Base-by-base conservation (phyloP, 169 alveolate species). In the Ichthyophthirius multifiliis region DNA sequence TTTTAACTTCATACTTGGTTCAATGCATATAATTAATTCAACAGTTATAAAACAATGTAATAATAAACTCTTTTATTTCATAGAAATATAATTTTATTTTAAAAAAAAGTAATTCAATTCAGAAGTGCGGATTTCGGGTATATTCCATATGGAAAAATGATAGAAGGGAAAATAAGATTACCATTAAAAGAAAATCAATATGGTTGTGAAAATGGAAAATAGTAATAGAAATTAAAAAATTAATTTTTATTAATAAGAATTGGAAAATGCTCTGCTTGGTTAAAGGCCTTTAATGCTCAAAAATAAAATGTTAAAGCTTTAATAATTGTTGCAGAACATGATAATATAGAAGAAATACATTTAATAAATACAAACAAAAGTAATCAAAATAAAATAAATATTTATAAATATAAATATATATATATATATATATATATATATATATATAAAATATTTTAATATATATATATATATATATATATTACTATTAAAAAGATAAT, bases 101-200 rank as follows among this genome's bases (percentile, higher is more conserved):
- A 20, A 1, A 18, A 1, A 55, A 20, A 27, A 55, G 71, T 55
- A 1, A 55, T 55, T 27, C 71, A 55, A 27, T 55, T 55, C 18
- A 55, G 71, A 55, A 27, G 43, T 27, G 71, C 71, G 9, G 71
- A 55, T 55, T 55, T 55, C 31, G 71, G 71, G 34, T 55, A 55
- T 18, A 55, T 55, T 20, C 71, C 71, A 10, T 55, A 55, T 55
- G 71, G 71, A 16, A 55, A 55, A 27, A 55, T 55, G 9, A 15
- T 55, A 23, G 10, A 1, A 55, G 71, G 71, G 31, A 27, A 55
- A 20, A 10, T 55, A 9, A 23, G 23, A 10, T 1, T 55, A 4
- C 15, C 71, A 20, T 6, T 6, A 6, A 10, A 55, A 6, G 31
- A 18, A 20, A 18, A 55, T 10, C 16, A 34, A 15, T 55, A 55